phyloP scores from a whole-genome alignment of 495 filamentous ascomycete genomes.

The Daldinia bambusicola region DNA sequence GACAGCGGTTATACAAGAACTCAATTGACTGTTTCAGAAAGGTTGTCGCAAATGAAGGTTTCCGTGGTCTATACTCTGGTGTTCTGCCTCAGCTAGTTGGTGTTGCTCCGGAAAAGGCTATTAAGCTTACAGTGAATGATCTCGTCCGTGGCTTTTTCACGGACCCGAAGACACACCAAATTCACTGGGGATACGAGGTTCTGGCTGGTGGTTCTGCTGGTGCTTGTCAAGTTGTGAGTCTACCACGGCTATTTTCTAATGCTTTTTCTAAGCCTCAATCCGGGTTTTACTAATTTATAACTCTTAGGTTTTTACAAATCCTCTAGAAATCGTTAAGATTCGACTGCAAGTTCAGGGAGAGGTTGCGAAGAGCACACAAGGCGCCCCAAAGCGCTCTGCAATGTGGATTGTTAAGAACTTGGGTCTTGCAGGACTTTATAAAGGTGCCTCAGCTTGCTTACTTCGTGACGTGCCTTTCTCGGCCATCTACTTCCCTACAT shows the following conservation, averaged over 20 bases:
- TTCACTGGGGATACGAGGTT: conserved; percentile 77
- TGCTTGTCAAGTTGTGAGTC: conserved; percentile 93
- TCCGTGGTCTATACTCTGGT: conserved; percentile 90
- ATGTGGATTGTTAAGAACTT: conserved; percentile 98
- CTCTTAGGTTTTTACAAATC: conserved; percentile 89
- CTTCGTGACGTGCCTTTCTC: conserved; percentile 97
- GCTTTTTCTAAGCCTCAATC: background rate
- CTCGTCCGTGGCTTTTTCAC: conserved; percentile 80
- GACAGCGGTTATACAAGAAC: conserved; percentile 93
- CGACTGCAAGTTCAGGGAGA: conserved; percentile 97
- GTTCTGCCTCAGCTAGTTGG: conserved; percentile 94
- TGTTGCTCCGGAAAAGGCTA: conserved; percentile 97
- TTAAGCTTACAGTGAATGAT: conserved; percentile 98
- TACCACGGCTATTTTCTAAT: background rate
- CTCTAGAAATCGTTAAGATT: conserved; percentile 98
- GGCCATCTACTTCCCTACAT: conserved; percentile 98
- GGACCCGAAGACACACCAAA: conserved; percentile 78
- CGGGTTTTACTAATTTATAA: conserved; percentile 31
- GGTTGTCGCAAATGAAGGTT: conserved; percentile 91
- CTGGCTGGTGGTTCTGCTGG: conserved; percentile 91
- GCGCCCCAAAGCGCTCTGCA: conserved; percentile 84
- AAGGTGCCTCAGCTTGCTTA: conserved; percentile 94
- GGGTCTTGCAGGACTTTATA: conserved; percentile 95
- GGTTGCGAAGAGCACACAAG: conserved; percentile 87
- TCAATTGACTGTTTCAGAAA: conserved; percentile 92